Conservation (phyloP, 1,284 basidiomycete species). For the Inonotus hispidus region DNA sequence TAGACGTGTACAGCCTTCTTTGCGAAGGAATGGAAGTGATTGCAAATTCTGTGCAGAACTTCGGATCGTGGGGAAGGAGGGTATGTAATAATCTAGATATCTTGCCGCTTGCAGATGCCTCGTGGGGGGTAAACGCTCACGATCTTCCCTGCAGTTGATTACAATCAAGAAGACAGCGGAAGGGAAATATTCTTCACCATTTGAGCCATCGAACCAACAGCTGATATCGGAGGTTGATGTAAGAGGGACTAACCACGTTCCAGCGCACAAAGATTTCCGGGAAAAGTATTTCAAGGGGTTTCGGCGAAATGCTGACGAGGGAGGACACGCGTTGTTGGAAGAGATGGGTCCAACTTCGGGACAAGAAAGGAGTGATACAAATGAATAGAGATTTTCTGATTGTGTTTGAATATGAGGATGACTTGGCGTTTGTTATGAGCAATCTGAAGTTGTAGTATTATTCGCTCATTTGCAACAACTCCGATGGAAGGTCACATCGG, state of each 20-base stretch:
- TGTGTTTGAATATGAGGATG: not conserved
- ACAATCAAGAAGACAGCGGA: constrained; percentile 75
- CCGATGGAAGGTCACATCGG: not conserved
- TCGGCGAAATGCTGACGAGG: constrained; percentile 34
- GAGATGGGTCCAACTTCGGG: not conserved
- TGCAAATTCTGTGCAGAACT: constrained; percentile 90
- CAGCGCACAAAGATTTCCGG: constrained; percentile 74
- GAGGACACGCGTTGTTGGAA: not conserved
- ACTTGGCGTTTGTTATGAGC: not conserved
- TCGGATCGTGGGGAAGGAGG: constrained; percentile 91
- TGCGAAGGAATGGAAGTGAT: constrained; percentile 86
- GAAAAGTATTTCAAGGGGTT: constrained; percentile 81
- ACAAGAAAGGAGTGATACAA: not conserved
- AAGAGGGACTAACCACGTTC: constrained; percentile 36
- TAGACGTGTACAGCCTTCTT: constrained; percentile 70
- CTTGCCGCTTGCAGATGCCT: not conserved
- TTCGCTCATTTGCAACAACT: constrained; percentile 1
- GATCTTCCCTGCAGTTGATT: constrained; percentile 54
- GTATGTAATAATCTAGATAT: constrained; percentile 42
- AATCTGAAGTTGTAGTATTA: constrained; percentile 4
- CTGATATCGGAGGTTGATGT: constrained; percentile 20
- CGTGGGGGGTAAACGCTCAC: constrained; percentile 10
- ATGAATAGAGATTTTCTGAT: not conserved
- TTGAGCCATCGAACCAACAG: constrained; percentile 30
- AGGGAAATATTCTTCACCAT: constrained; percentile 47